phyloP scores from a whole-genome alignment of 1,284 basidiomycete species.

The Marasmius sp. region DNA sequence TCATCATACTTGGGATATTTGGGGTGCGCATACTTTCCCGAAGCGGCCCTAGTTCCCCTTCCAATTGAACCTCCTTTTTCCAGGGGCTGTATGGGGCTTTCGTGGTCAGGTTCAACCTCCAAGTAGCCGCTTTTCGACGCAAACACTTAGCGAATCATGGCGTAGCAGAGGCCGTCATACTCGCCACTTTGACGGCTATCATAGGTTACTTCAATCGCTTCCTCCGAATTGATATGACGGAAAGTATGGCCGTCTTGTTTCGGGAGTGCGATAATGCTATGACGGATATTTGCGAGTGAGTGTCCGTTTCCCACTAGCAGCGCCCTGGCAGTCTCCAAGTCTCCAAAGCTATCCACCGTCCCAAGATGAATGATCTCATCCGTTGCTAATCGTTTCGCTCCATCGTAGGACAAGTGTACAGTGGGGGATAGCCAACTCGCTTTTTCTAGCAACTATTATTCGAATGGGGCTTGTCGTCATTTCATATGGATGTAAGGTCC shows the following conservation, averaged over 20 bases:
- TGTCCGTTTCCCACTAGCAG: slow-evolving; percentile 15
- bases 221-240: slow-evolving; percentile 97
- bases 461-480: slow-evolving; percentile 87
- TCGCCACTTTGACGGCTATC: slow-evolving; percentile 88
- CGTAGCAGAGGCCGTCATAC: slow-evolving; percentile 84
- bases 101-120: slow-evolving; percentile 95
- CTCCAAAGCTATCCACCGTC: too few relatives aligned
- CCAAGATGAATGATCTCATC: too few relatives aligned
- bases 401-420: slow-evolving; percentile 75
- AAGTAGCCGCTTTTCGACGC: slow-evolving; percentile 91
- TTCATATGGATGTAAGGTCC: slow-evolving; percentile 96
- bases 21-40: slow-evolving; percentile 58
- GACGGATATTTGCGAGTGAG: slow-evolving; percentile 93
- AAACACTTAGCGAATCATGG: slow-evolving; percentile 85
- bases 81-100: slow-evolving; percentile 97
- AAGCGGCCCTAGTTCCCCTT: background rate
- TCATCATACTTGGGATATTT: slow-evolving; percentile 92
- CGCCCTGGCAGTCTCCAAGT: background rate
- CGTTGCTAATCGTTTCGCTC: too few relatives aligned
- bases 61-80: slow-evolving; percentile 3
- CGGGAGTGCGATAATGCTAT: slow-evolving; percentile 94
- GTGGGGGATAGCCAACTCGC: slow-evolving; percentile 93
- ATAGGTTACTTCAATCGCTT: slow-evolving; percentile 96
- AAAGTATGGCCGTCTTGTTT: slow-evolving; percentile 95
- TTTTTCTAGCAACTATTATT: slow-evolving; percentile 89